A percentile compares a stretch with the other conserved stretches of the same genome.
These are phyloP conservation scores for Podila horticola DNA, from an alignment of 192 early-diverging fungal species.

Conservation along the genomic window DNA sequence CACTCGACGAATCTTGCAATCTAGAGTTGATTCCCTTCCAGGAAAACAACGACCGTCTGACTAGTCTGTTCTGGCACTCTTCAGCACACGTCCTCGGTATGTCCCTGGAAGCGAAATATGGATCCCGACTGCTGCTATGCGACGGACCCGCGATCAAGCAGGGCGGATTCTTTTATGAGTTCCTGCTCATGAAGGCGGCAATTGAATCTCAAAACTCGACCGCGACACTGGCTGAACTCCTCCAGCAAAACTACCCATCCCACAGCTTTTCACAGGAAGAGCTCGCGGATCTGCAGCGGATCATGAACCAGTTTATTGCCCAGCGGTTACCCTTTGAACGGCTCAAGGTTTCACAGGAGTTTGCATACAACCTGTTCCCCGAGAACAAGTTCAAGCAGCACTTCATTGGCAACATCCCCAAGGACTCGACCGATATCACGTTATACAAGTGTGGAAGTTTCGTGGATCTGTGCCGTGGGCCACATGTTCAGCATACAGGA, in stretches of 20 bases:
- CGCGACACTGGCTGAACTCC: conserved; percentile 16
- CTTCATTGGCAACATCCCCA: conserved; percentile 64
- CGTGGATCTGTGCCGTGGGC: conserved; percentile 84
- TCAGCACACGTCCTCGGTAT: conserved; percentile 78
- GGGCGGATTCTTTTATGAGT: conserved; percentile 86
- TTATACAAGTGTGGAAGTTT: conserved; percentile 77
- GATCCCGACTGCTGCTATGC: conserved; percentile 71
- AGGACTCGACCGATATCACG: conserved; percentile 55
- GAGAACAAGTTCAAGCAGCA: conserved; percentile 83
- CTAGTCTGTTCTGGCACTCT: conserved; percentile 72
- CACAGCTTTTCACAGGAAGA: conserved; percentile 65
- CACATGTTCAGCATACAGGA: conserved; percentile 77
- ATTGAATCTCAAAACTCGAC: conserved; percentile 43
- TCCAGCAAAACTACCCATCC: conserved; percentile 35
- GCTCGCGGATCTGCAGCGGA: conserved; percentile 57
- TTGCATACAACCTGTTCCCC: conserved; percentile 72
- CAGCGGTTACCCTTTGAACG: conserved; percentile 72
- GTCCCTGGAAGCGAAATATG: conserved; percentile 76
- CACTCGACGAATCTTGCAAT: conserved; percentile 48
- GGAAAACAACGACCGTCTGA: conserved; percentile 50
- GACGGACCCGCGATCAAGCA: conserved; percentile 75
- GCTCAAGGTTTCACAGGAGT: conserved; percentile 65
- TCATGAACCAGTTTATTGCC: conserved; percentile 61
- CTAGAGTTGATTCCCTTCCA: conserved; percentile 58
- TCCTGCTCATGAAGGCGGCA: conserved; percentile 60